These are phyloP conservation scores for Salix koriyanagi DNA, from an alignment of 345 rosid species.

Conservation along the genomic window DNA sequence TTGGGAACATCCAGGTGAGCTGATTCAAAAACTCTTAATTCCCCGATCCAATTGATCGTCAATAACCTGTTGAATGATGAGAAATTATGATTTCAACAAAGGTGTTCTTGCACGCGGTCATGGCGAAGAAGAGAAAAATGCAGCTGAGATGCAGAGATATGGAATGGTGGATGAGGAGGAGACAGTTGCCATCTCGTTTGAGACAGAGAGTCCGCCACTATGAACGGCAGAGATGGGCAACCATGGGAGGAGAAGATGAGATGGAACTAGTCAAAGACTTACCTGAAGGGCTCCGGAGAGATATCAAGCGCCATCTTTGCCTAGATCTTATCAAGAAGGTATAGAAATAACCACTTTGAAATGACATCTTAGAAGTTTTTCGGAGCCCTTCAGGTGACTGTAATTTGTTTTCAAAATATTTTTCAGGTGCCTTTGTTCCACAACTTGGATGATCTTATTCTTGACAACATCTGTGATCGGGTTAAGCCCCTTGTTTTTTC, in stretches of 20 bases:
- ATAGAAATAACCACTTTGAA: neutral
- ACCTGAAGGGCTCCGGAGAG: conserved; percentile 85
- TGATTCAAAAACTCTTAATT: neutral
- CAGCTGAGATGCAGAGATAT: conserved; percentile 74
- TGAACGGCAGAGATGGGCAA: conserved; percentile 66
- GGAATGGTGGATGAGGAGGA: conserved; percentile 93
- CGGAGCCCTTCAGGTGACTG: neutral
- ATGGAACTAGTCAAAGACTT: conserved; percentile 62
- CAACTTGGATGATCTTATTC: conserved; percentile 71
- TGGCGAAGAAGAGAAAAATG: conserved; percentile 76
- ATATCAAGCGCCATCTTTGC: conserved; percentile 80
- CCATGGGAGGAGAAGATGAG: conserved; percentile 77
- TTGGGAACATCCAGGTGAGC: conserved; percentile 82
- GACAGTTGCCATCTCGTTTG: conserved; percentile 76
- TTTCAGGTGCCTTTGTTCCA: conserved; percentile 76
- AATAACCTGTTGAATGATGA: neutral
- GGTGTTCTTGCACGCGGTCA: conserved; percentile 70
- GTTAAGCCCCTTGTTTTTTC: conserved; percentile 69
- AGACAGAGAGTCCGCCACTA: conserved; percentile 75
- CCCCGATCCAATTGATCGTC: neutral
- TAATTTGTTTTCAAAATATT: neutral
- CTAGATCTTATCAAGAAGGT: conserved; percentile 81
- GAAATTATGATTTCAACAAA: conserved; percentile 19
- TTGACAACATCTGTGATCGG: conserved; percentile 91
- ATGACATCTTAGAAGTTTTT: neutral